Evolutionary conservation across 768 basidiomycete genomes (phyloP).

Genomic region (Psilocybe sp.): DNA sequence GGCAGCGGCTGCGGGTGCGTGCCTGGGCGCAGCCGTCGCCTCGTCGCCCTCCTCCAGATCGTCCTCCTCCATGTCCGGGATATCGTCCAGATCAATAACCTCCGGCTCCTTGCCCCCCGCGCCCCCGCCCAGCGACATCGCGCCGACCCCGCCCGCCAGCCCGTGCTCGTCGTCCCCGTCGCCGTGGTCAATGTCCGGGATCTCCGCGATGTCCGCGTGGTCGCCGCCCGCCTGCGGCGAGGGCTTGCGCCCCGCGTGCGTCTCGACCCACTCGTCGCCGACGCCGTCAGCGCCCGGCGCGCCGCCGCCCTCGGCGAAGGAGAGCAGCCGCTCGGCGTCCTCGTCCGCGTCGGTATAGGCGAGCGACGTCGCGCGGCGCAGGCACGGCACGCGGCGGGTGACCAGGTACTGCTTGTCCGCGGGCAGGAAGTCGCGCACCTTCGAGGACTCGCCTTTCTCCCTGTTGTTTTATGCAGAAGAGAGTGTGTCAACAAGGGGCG

Average conservation of each 20-base stretch:
- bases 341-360: slow-evolving; percentile 96
- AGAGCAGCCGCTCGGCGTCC: slow-evolving; percentile 90
- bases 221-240: slow-evolving; percentile 52
- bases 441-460: slow-evolving; percentile 89
- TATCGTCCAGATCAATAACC: slow-evolving; percentile 94
- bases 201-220: slow-evolving; percentile 74
- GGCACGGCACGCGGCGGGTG: slow-evolving; percentile 93
- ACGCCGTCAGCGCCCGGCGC: slow-evolving; percentile 45
- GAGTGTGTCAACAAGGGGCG: background rate
- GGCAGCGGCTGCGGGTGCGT: slow-evolving; percentile 5
- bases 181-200: slow-evolving; percentile 74
- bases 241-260: slow-evolving; percentile 78
- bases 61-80: slow-evolving; percentile 97
- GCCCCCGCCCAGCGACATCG: slow-evolving; percentile 39
- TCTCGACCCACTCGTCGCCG: slow-evolving; percentile 95
- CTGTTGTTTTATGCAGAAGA: slow-evolving; percentile 36
- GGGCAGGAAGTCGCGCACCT: slow-evolving; percentile 90
- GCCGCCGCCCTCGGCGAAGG: slow-evolving; percentile 63
- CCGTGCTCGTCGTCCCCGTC: slow-evolving; percentile 31
- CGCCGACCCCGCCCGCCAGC: slow-evolving; percentile 40
- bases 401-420: slow-evolving; percentile 95
- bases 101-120: slow-evolving; percentile 35
- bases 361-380: slow-evolving; percentile 87
- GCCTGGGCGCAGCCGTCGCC: slow-evolving; percentile 67
- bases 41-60: slow-evolving; percentile 82